Percentiles rank a stretch among this genome's conserved stretches.
These are phyloP conservation scores for Capronia americana DNA, from an alignment of 2,329 filamentous ascomycete species.

Conservation along the genomic window DNA sequence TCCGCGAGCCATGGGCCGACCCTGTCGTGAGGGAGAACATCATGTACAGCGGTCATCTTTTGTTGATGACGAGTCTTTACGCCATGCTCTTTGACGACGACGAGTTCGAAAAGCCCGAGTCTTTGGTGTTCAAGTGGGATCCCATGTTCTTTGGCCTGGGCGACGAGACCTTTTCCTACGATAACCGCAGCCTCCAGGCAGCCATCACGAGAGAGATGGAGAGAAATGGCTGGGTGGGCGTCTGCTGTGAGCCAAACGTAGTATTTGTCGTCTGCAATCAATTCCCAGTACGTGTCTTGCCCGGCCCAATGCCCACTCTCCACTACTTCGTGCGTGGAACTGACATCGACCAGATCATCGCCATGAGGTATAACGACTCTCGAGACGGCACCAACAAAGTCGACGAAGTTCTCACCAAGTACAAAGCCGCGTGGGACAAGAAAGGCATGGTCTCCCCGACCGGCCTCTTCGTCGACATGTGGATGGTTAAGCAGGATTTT, in stretches of 20 bases:
- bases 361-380: slow-evolving; percentile 48
- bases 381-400: slow-evolving; percentile 45
- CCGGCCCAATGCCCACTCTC: slow-evolving; percentile 3
- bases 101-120: slow-evolving; percentile 45
- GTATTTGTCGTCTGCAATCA: slow-evolving; percentile 50
- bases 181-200: slow-evolving; percentile 44
- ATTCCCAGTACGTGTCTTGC: slow-evolving; percentile 46
- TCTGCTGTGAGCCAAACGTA: slow-evolving; percentile 53
- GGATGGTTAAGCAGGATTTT: slow-evolving; percentile 42
- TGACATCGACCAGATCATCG: slow-evolving; percentile 44
- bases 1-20: slow-evolving; percentile 53
- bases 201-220: slow-evolving; percentile 50
- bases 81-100: slow-evolving; percentile 54
- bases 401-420: slow-evolving; percentile 47
- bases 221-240: slow-evolving; percentile 48
- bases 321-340: slow-evolving; percentile 3
- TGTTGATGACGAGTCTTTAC: slow-evolving; percentile 51
- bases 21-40: slow-evolving; percentile 52
- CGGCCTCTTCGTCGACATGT: slow-evolving; percentile 42
- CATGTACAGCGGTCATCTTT: slow-evolving; percentile 52
- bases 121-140: slow-evolving; percentile 49
- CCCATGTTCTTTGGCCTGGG: slow-evolving; percentile 51
- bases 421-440: slow-evolving; percentile 46
- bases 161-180: slow-evolving; percentile 46
- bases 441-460: slow-evolving; percentile 43